Evolutionary conservation across 129 eudicot genomes (phyloP).

Genomic region (Kitagawia praeruptora): DNA sequence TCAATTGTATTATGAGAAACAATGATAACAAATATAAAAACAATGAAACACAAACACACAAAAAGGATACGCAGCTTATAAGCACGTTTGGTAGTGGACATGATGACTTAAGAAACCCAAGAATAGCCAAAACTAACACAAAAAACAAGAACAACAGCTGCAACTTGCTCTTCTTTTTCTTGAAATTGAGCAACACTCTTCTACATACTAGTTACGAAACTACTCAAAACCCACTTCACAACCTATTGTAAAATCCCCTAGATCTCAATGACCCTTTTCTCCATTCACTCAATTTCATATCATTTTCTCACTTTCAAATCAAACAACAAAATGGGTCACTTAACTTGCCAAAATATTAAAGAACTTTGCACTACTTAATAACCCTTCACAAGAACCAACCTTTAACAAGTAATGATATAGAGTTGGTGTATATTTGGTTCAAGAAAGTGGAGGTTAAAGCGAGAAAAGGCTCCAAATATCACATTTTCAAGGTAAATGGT

Average conservation of each 20-base stretch:
- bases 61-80: constrained; percentile 99
- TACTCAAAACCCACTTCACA: neutral
- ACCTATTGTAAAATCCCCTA: neutral
- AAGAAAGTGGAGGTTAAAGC: neutral
- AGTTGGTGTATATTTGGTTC: neutral
- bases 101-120: neutral
- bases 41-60: neutral
- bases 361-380: neutral
- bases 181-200: neutral
- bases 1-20: neutral
- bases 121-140: neutral
- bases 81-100: constrained; percentile 88
- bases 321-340: neutral
- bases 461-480: too few species aligned
- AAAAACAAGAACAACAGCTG: neutral
- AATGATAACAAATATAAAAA: neutral
- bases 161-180: neutral
- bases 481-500: too few species aligned
- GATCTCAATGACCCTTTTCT: constrained; percentile 4
- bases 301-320: neutral
- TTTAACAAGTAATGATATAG: neutral
- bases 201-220: neutral
- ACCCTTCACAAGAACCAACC: neutral
- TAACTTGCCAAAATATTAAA: neutral
- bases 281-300: neutral